These are phyloP conservation scores for Parastagonospora nodorum DNA, from an alignment of 2,329 filamentous ascomycete genomes.

Conservation along the genomic window DNA sequence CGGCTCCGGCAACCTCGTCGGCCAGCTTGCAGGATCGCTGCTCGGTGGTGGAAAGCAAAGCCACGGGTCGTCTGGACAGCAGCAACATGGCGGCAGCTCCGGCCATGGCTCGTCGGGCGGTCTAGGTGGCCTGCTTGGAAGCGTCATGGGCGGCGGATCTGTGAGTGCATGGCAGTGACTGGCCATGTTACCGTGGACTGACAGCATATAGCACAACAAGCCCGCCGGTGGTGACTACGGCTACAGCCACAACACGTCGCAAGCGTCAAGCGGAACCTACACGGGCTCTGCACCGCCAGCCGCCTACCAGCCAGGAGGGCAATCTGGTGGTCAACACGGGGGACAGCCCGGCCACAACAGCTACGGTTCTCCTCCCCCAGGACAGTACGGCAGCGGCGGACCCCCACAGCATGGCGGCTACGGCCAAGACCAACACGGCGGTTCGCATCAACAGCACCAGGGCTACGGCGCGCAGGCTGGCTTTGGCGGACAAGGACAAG, in stretches of 20 bases:
- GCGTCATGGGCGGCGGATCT: slow-evolving; percentile 43
- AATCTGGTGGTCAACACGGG: slow-evolving; percentile 26
- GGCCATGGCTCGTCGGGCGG: slow-evolving; percentile 24
- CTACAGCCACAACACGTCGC: slow-evolving; percentile 62
- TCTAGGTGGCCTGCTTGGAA: slow-evolving; percentile 38
- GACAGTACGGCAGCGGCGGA: slow-evolving; percentile 21
- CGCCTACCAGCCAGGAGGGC: slow-evolving; percentile 58
- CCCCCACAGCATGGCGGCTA: slow-evolving; percentile 24
- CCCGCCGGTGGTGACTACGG: slow-evolving; percentile 54
- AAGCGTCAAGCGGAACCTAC: slow-evolving; percentile 59
- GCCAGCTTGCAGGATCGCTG: slow-evolving; percentile 60
- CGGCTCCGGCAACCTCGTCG: slow-evolving; percentile 51
- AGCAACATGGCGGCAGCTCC: slow-evolving; percentile 51
- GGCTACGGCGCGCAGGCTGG: slow-evolving; percentile 31
- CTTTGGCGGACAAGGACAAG: slow-evolving; percentile 31
- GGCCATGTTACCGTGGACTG: slow-evolving; percentile 1
- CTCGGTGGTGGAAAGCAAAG: slow-evolving; percentile 44
- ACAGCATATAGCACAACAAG: slow-evolving; percentile 33
- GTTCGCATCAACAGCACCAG: slow-evolving; percentile 11
- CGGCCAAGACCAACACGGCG: slow-evolving; percentile 16
- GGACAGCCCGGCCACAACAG: slow-evolving; percentile 24
- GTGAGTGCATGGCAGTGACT: slow-evolving; percentile 25
- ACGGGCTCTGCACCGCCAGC: slow-evolving; percentile 67
- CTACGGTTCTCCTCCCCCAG: slow-evolving; percentile 24
- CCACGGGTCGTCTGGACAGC: slow-evolving; percentile 45